These are phyloP conservation scores for Echites panduratus DNA, from an alignment of 257 asterid genomes.

Conservation along the genomic window DNA sequence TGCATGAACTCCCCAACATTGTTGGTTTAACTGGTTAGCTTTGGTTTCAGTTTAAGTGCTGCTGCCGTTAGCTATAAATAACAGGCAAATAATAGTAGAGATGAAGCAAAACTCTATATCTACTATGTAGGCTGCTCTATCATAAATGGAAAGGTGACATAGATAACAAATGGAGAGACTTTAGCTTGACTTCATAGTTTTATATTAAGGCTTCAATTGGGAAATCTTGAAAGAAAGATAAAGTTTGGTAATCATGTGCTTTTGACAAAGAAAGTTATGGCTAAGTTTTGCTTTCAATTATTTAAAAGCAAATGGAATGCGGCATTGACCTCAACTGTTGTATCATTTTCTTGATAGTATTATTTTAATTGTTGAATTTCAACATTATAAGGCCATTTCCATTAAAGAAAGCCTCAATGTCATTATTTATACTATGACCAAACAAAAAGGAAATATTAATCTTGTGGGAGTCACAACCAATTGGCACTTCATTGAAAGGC, in stretches of 20 bases:
- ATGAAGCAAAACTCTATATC: conserved; percentile 30
- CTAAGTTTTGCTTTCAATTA: not conserved
- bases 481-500: not conserved
- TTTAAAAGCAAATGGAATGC: not conserved
- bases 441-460: not conserved
- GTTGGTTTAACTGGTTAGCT: not conserved
- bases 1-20: conserved; percentile 31
- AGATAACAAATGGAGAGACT: conserved; percentile 23
- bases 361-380: conserved; percentile 5
- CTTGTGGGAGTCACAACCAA: conserved; percentile 1
- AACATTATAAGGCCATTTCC: not conserved
- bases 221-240: conserved; percentile 51
- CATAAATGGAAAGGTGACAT: conserved; percentile 26
- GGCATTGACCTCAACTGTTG: not conserved
- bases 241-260: conserved; percentile 25
- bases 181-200: conserved; percentile 58
- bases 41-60: not conserved
- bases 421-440: not conserved
- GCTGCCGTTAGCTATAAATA: conserved; percentile 25
- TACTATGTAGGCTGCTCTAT: not conserved
- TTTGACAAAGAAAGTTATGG: conserved; percentile 23
- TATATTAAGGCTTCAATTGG: conserved; percentile 27
- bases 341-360: not conserved
- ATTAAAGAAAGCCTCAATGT: not conserved
- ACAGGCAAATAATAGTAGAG: conserved; percentile 22